A percentile compares a stretch with the other conserved stretches of the same genome.
phyloP scores from a whole-genome alignment of 306 rosid genomes.

The Quercus gilva region DNA sequence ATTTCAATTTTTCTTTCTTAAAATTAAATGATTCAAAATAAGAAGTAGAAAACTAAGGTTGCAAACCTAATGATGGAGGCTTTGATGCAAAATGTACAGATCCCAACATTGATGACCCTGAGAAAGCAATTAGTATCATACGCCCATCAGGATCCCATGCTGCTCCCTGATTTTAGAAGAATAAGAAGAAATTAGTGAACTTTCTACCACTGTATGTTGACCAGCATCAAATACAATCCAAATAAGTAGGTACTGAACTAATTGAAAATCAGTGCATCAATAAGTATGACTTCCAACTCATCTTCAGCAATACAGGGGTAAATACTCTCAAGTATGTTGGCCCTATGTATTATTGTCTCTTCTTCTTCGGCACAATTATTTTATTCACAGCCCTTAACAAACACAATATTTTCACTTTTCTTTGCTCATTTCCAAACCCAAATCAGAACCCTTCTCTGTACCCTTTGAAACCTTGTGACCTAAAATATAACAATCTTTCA shows the following conservation, averaged over 20 bases:
- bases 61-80: constrained; percentile 87
- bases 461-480: too few species aligned
- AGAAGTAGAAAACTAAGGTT: constrained; percentile 15
- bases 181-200: constrained; percentile 17
- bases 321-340: too few species aligned
- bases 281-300: background rate
- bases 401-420: too few species aligned
- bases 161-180: constrained; percentile 67
- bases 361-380: too few species aligned
- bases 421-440: too few species aligned
- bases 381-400: too few species aligned
- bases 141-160: constrained; percentile 97
- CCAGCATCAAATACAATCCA: constrained; percentile 15
- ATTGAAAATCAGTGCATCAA: background rate
- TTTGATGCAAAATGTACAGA: constrained; percentile 95
- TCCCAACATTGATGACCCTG: constrained; percentile 80
- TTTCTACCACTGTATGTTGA: background rate
- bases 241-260: background rate
- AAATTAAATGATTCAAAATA: constrained; percentile 6
- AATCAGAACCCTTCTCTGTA: too few species aligned
- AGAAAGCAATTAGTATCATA: constrained; percentile 86
- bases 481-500: too few species aligned
- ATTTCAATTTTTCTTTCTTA: too few species aligned
- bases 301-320: background rate
- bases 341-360: too few species aligned